A percentile compares a stretch with the other conserved stretches of the same genome.
Evolutionary conservation across 129 eudicot genomes (phyloP).

Genomic region (Lonicera japonica): DNA sequence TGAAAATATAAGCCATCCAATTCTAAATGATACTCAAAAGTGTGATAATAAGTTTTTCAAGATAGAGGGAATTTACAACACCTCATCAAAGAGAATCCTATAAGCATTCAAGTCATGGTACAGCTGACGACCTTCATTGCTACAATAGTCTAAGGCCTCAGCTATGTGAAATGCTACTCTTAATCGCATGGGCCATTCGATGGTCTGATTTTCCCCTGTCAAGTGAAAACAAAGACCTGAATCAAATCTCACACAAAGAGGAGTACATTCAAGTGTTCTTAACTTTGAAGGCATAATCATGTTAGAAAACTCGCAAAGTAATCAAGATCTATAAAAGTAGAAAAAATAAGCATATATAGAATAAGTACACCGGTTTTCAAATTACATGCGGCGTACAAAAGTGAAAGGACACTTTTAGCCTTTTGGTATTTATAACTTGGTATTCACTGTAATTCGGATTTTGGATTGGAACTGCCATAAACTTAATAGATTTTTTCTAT

Average conservation of each 20-base stretch:
- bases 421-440: background rate
- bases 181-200: slow-evolving; percentile 89
- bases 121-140: slow-evolving; percentile 56
- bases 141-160: slow-evolving; percentile 75
- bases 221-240: background rate
- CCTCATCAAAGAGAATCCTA: slow-evolving; percentile 83
- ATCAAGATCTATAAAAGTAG: background rate
- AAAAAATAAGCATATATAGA: background rate
- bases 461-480: background rate
- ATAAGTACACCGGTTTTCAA: background rate
- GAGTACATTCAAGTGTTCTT: background rate
- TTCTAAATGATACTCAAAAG: background rate
- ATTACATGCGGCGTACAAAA: too few species aligned
- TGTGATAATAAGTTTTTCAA: background rate
- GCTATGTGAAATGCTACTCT: slow-evolving; percentile 81
- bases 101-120: slow-evolving; percentile 89
- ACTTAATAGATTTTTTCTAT: background rate
- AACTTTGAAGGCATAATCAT: slow-evolving; percentile 7
- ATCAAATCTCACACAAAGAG: background rate
- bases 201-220: slow-evolving; percentile 89
- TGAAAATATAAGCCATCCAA: too few species aligned
- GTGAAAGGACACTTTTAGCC: too few species aligned
- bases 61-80: background rate
- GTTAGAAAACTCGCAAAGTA: background rate
- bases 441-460: too few species aligned